phyloP scores from a whole-genome alignment of 257 asterid genomes.

The Gynochthodes officinalis region DNA sequence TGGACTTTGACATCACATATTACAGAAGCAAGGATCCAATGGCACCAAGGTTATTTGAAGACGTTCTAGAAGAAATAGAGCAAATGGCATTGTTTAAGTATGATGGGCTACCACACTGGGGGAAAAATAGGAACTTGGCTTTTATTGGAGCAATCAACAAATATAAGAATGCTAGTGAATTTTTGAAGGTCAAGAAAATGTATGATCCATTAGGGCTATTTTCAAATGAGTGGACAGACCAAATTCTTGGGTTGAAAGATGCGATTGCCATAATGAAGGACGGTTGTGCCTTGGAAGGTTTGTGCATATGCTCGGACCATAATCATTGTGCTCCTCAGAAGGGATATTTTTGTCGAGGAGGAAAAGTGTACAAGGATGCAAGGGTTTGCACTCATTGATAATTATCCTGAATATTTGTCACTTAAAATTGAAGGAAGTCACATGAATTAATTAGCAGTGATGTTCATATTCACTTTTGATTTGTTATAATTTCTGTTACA shows the following conservation, averaged over 20 bases:
- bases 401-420: neutral
- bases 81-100: slow-evolving; percentile 13
- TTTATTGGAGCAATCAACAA: slow-evolving; percentile 4
- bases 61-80: slow-evolving; percentile 18
- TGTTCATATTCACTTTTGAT: no score
- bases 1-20: slow-evolving; percentile 17
- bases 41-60: slow-evolving; percentile 14
- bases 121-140: slow-evolving; percentile 14
- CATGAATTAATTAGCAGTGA: no score
- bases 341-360: neutral
- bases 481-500: no score
- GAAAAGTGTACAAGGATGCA: slow-evolving; percentile 1
- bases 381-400: slow-evolving; percentile 7
- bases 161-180: slow-evolving; percentile 7
- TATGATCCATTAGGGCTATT: slow-evolving; percentile 16
- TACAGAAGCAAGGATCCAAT: slow-evolving; percentile 16
- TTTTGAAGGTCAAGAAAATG: slow-evolving; percentile 11
- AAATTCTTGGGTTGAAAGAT: slow-evolving; percentile 14
- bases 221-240: slow-evolving; percentile 18
- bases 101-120: slow-evolving; percentile 20
- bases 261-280: neutral
- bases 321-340: neutral
- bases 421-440: no score
- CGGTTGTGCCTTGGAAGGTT: slow-evolving; percentile 10
- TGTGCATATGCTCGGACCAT: slow-evolving; percentile 4